A percentile compares a stretch with the other conserved stretches of the same genome.
Evolutionary conservation across 768 basidiomycete genomes (phyloP).

Genomic region (Suillus subalutaceus): DNA sequence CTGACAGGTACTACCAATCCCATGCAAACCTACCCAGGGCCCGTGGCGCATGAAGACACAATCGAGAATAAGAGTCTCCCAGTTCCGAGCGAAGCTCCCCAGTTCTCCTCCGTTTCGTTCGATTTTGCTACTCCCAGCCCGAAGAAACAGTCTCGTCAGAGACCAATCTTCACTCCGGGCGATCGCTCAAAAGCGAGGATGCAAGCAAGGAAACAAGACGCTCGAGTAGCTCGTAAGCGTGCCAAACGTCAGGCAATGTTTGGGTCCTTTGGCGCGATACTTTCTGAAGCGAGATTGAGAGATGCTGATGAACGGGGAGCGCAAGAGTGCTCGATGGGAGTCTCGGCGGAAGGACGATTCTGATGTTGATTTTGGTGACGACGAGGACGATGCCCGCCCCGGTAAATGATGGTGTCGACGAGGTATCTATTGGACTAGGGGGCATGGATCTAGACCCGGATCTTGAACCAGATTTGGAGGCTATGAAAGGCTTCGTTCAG

Average conservation of each 20-base stretch:
- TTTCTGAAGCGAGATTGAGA: slow-evolving; percentile 54
- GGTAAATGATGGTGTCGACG: slow-evolving; percentile 31
- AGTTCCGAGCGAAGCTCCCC: slow-evolving; percentile 19
- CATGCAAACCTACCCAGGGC: slow-evolving; percentile 5
- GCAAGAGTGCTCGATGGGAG: slow-evolving; percentile 42
- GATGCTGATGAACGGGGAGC: slow-evolving; percentile 33
- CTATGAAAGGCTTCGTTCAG: slow-evolving; percentile 56
- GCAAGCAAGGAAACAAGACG: slow-evolving; percentile 28
- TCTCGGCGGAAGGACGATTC: slow-evolving; percentile 64
- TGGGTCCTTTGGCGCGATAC: slow-evolving; percentile 54
- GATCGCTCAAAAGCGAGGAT: slow-evolving; percentile 27
- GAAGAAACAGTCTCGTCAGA: slow-evolving; percentile 28
- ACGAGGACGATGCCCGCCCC: slow-evolving; percentile 33
- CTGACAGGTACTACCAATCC: slow-evolving; percentile 24
- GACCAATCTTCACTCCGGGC: slow-evolving; percentile 32
- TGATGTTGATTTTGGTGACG: slow-evolving; percentile 69
- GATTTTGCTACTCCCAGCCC: slow-evolving; percentile 15
- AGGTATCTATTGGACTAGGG: slow-evolving; percentile 34
- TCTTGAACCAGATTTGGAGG: slow-evolving; percentile 44
- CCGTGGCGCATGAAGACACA: background rate
- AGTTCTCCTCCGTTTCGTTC: slow-evolving; percentile 30
- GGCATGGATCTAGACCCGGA: slow-evolving; percentile 74
- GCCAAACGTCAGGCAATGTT: slow-evolving; percentile 38
- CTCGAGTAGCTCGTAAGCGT: slow-evolving; percentile 15
- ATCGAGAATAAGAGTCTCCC: background rate